Base-by-base conservation (phyloP, 352 stramenopile genomes). In the Plasmopara muralis region DNA sequence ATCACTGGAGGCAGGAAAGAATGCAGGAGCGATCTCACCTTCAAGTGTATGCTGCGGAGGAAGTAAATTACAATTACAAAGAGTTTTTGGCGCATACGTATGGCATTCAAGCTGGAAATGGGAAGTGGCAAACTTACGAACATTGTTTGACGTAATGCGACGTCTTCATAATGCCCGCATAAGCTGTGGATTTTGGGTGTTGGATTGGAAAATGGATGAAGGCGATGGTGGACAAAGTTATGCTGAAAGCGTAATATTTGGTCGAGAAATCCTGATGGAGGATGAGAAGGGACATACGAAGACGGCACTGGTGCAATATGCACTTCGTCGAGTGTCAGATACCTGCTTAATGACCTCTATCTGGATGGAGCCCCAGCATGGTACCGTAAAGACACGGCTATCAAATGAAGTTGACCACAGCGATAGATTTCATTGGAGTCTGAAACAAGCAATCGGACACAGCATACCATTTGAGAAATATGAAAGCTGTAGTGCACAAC, bases 311-410 rank as follows among this genome's bases (percentile, higher is more conserved):
- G 66, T 93, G 28, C 84, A 95, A 64, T 95, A 93, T 63, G 82
- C 68, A 1, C 65, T 95, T 41, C 71, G 68, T 20, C 70, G 79
- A 42, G 64, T 91, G 2, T 86, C 82, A 1, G 80, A 89, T 43
- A 82, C 77, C 31, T 84, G 66, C n/a, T 57, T 95, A 31, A 73
- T 89, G 68, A 95, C 82, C 9, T 93, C 82, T 6, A 83, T 95
- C 33, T 95, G 84, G 84, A 93, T 95, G 82, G 84, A 95, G 55
- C 84, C 84, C 3, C 79, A 91, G 51, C 75, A 90, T 60, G 82
- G 82, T 5, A 65, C 76, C 41, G 68, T 88, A 15, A 87, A 87
- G 45, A 74, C 66, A 15, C 74, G 64, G 0, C 40, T 89, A 20
- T 75, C 79, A 0, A 51, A 67, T 33, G 46, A 70, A 35, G 57